Conservation (phyloP, 495 filamentous ascomycete genomes). For the Penicillium nucicola region DNA sequence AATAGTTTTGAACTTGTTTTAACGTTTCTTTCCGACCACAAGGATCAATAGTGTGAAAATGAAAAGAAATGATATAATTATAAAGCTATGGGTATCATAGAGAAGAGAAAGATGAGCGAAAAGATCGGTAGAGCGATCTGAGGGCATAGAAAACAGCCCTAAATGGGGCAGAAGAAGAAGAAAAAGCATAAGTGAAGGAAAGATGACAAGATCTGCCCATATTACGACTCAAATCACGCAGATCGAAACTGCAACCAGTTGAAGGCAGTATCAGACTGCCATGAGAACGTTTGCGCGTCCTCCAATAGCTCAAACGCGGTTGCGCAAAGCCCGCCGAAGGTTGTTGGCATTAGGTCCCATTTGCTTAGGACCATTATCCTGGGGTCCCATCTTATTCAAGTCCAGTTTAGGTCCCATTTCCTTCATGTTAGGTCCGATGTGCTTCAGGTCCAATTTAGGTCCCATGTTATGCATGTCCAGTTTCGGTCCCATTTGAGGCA, state of each 20-base stretch:
- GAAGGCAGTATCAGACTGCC: too few relatives aligned
- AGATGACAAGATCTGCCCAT: not conserved
- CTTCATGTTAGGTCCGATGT: too few relatives aligned
- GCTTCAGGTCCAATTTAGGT: too few relatives aligned
- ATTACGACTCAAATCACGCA: not conserved
- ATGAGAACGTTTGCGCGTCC: too few relatives aligned
- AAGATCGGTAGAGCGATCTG: not conserved
- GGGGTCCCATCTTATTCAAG: not conserved
- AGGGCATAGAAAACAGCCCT: not conserved
- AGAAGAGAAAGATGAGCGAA: not conserved
- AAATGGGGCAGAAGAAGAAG: not conserved
- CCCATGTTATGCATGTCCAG: too few relatives aligned
- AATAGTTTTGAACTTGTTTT: not conserved
- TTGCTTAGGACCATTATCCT: too few relatives aligned
- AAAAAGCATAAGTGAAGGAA: not conserved
- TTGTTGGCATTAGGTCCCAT: not conserved
- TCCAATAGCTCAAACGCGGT: not conserved
- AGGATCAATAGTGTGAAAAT: too few relatives aligned
- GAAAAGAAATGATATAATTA: not conserved
- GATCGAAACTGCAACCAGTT: not conserved
- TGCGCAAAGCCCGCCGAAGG: not conserved
- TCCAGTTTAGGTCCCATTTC: too few relatives aligned
- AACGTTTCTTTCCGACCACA: not conserved
- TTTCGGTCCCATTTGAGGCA: too few relatives aligned
- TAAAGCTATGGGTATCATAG: not conserved